phyloP scores from a whole-genome alignment of 768 basidiomycete genomes.

The Pleurotus citrinopileatus region DNA sequence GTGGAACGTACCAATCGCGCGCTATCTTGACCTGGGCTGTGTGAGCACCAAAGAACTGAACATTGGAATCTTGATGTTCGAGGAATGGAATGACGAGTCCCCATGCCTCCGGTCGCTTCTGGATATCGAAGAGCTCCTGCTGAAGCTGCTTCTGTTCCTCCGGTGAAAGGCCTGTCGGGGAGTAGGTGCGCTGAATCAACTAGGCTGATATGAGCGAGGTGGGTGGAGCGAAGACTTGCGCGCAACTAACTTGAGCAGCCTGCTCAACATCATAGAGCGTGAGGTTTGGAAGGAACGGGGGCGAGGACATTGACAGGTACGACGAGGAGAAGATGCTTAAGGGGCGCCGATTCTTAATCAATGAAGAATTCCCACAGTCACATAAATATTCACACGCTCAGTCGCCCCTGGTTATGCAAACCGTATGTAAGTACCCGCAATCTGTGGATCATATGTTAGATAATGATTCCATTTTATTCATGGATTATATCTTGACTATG shows the following conservation, averaged over 20 bases:
- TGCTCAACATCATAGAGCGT: conserved; percentile 51
- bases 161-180: conserved; percentile 47
- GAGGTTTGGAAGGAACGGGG: conserved; percentile 50
- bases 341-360: too few species aligned
- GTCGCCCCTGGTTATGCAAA: too few species aligned
- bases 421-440: too few species aligned
- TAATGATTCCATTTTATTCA: too few species aligned
- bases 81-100: conserved; percentile 78
- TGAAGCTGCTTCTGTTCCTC: conserved; percentile 64
- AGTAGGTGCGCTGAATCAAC: conserved; percentile 71
- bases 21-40: conserved; percentile 93
- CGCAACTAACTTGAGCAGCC: conserved; percentile 54
- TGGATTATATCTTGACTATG: too few species aligned
- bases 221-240: conserved; percentile 15
- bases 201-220: conserved; percentile 23
- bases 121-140: conserved; percentile 72
- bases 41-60: conserved; percentile 94
- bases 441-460: too few species aligned
- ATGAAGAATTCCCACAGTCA: too few species aligned
- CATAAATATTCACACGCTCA: too few species aligned
- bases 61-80: conserved; percentile 69
- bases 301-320: too few species aligned
- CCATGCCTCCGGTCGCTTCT: conserved; percentile 79
- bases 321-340: too few species aligned
- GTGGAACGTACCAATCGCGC: conserved; percentile 82